A percentile compares a stretch with the other conserved stretches of the same genome.
Evolutionary conservation across 2,329 filamentous ascomycete genomes (phyloP).

Genomic region (Periconia macrospinosa): DNA sequence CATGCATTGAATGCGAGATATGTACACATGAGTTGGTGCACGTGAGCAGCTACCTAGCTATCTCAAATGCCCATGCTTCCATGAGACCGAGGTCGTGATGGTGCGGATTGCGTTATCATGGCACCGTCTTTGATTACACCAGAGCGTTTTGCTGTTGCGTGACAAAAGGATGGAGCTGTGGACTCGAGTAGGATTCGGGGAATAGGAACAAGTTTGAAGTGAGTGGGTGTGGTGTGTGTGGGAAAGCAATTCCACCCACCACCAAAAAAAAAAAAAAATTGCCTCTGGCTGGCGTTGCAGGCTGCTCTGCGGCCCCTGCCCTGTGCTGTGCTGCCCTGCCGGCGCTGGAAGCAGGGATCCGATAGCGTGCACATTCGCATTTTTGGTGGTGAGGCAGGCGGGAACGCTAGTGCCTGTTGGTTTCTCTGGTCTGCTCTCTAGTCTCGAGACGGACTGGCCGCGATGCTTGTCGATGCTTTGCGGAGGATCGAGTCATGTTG

Average conservation of each 20-base stretch:
- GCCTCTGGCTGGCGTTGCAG: too few species aligned
- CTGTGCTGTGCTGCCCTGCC: too few species aligned
- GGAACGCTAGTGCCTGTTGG: not conserved
- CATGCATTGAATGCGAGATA: not conserved
- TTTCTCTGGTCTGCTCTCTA: not conserved
- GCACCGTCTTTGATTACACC: too few species aligned
- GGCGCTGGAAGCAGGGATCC: not conserved
- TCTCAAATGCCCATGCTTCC: not conserved
- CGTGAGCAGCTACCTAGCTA: not conserved
- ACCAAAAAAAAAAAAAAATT: too few species aligned
- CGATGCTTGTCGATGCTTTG: not conserved
- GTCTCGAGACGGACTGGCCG: not conserved
- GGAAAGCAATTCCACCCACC: too few species aligned
- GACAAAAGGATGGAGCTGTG: too few species aligned
- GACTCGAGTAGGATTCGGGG: too few species aligned
- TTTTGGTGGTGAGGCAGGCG: not conserved
- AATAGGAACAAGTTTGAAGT: too few species aligned
- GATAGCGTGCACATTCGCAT: not conserved
- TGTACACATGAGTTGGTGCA: not conserved
- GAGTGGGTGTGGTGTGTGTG: too few species aligned
- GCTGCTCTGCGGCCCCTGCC: too few species aligned
- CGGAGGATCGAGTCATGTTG: not conserved
- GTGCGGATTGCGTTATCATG: too few species aligned
- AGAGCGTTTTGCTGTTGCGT: too few species aligned
- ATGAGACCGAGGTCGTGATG: not conserved